Conservation (phyloP, 768 basidiomycete genomes). For the Coprinopsis marcescibilis region DNA sequence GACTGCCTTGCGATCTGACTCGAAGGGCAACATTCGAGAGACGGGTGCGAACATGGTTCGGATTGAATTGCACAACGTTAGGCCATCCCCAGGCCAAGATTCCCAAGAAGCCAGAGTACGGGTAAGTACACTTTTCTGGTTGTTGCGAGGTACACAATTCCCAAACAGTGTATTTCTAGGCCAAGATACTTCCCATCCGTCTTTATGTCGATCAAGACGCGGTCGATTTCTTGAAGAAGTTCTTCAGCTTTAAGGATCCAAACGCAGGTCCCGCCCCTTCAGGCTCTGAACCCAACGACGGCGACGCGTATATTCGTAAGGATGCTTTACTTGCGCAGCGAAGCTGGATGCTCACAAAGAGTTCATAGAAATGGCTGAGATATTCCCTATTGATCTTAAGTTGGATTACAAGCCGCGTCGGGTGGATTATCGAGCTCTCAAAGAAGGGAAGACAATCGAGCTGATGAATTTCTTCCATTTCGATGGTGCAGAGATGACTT, state of each 20-base stretch:
- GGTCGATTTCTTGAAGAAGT: slow-evolving; percentile 94
- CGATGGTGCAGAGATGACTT: slow-evolving; percentile 96
- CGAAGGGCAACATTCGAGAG: slow-evolving; percentile 83
- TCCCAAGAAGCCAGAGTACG: slow-evolving; percentile 75
- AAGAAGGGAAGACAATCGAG: slow-evolving; percentile 89
- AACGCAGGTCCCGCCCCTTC: slow-evolving; percentile 30
- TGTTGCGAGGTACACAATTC: background rate
- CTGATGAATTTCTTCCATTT: slow-evolving; percentile 99
- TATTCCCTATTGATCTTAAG: slow-evolving; percentile 93
- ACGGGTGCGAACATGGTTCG: slow-evolving; percentile 93
- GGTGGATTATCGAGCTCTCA: slow-evolving; percentile 88
- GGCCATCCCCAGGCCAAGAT: slow-evolving; percentile 60
- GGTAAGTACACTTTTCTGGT: slow-evolving; percentile 38
- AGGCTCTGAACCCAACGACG: slow-evolving; percentile 28
- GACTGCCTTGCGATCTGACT: slow-evolving; percentile 78
- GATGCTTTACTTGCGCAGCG: background rate
- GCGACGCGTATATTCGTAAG: slow-evolving; percentile 40
- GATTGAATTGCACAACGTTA: slow-evolving; percentile 69
- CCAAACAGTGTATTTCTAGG: slow-evolving; percentile 37
- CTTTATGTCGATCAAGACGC: slow-evolving; percentile 98
- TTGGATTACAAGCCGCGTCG: slow-evolving; percentile 97
- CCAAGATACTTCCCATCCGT: slow-evolving; percentile 83
- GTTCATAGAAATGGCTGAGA: slow-evolving; percentile 78
- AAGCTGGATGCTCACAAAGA: background rate
- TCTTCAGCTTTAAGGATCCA: slow-evolving; percentile 82